Percentiles rank a stretch among this genome's conserved stretches.
Evolutionary conservation across 129 eudicot species (phyloP).

Genomic region (Lonicera japonica): DNA sequence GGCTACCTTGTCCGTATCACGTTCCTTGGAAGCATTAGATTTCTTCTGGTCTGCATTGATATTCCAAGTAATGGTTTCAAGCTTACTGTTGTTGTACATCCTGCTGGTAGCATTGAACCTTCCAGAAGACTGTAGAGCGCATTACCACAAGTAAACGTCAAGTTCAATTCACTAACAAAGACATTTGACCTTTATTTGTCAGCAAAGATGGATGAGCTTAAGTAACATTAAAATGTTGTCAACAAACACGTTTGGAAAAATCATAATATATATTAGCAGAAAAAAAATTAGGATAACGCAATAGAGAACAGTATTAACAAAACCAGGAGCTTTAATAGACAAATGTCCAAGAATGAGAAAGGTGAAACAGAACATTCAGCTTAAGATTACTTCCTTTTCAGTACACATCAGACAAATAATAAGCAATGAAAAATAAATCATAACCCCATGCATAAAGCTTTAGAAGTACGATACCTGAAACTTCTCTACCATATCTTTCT

Average conservation of each 20-base stretch:
- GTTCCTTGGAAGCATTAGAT: conserved; percentile 1
- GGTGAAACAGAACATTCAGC: too few species aligned
- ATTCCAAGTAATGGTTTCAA: conserved; percentile 11
- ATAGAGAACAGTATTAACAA: background rate
- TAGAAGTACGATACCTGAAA: too few species aligned
- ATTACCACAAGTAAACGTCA: conserved; percentile 33
- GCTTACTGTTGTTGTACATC: conserved; percentile 8
- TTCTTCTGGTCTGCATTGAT: conserved; percentile 5
- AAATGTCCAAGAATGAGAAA: background rate
- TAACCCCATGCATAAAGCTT: too few species aligned
- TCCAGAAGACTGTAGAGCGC: conserved; percentile 48
- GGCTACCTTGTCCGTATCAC: conserved; percentile 12
- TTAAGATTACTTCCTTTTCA: too few species aligned
- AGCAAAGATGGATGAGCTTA: background rate
- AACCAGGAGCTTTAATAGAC: background rate
- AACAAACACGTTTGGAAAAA: background rate
- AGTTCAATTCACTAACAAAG: background rate
- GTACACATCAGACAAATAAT: too few species aligned
- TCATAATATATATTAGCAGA: background rate
- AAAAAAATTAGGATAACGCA: too few species aligned
- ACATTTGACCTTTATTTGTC: conserved; percentile 8
- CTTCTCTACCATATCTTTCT: too few species aligned
- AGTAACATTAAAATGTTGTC: conserved; percentile 1
- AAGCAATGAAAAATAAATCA: too few species aligned
- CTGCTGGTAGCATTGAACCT: conserved; percentile 28